A percentile compares a stretch with the other conserved stretches of the same genome.
These are phyloP conservation scores for Benincasa hispida DNA, from an alignment of 306 rosid species.

Conservation along the genomic window DNA sequence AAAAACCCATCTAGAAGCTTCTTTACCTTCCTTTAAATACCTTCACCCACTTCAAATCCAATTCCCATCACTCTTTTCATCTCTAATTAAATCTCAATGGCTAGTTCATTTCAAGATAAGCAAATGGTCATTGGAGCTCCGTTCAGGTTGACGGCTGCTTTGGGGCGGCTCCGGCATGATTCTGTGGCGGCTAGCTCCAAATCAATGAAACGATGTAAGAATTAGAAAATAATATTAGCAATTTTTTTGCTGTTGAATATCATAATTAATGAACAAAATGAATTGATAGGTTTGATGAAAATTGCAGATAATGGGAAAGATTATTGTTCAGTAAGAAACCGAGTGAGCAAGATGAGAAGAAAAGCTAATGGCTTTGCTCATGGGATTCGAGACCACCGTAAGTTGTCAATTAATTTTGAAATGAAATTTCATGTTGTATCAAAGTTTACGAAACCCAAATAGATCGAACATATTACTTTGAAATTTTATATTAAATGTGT, in stretches of 20 bases:
- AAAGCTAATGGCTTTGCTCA: background rate
- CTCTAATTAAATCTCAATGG: too few relatives aligned
- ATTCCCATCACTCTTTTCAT: too few relatives aligned
- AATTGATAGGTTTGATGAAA: background rate
- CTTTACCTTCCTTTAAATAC: background rate
- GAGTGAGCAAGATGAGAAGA: background rate
- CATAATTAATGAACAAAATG: background rate
- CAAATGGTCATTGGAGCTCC: background rate
- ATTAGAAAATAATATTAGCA: background rate
- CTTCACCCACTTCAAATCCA: background rate
- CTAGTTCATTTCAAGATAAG: background rate
- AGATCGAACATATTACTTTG: too few relatives aligned
- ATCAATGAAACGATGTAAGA: background rate
- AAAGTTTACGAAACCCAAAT: too few relatives aligned
- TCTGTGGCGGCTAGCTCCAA: background rate
- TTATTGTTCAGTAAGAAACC: background rate
- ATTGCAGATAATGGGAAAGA: conserved; percentile 1
- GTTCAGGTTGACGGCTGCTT: background rate
- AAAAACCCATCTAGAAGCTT: background rate
- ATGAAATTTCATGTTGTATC: too few relatives aligned
- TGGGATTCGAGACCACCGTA: background rate
- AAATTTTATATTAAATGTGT: too few relatives aligned
- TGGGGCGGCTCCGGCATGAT: too few relatives aligned
- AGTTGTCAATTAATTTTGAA: background rate
- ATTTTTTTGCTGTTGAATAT: background rate